Evolutionary conservation across 495 filamentous ascomycete genomes (phyloP), one percentile per base, ranked within the genome.

Genomic region (Neurospora hispaniola): DNA sequence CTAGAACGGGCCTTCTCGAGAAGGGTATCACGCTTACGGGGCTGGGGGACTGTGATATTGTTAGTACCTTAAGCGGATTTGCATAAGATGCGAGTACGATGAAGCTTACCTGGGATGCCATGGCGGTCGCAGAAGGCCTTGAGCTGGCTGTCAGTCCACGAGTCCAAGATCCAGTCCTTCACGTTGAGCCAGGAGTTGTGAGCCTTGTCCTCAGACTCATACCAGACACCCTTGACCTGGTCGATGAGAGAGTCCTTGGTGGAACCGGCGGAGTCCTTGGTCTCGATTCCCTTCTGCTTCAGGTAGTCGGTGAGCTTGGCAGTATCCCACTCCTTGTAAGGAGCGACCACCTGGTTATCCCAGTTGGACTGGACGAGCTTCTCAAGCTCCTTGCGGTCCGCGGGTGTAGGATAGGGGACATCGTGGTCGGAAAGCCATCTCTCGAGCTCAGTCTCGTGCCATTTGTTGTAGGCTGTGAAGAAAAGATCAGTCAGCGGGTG

Each of bases 401-500:
- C 90, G 18, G 92, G 90, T 6, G 87, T 89, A 38, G 93, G 91
- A 77, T 94, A 94, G 9, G 94, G 93, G 72, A 99, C 88, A 81
- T 96, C 88, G 83, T 99, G 89, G 77, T 99, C 96, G 35, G 92
- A 92, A 73, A 99, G 91, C 96, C 96, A 99, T 77, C 96, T 88
- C 85, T 99, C 95, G 12, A 99, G 88, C 85, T 99, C 96, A 8
- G 93, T 97, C 84, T 98, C 90, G 80, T 98, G 95, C 96, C 96
- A 99, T 80, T 95, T 98, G 85, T 98, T 97, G 87, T 98, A 99
- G 7, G 90, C 96, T 97, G 78, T 71, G 20, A 70, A 35, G 40
- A 38, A 69, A 40, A 66, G 62, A 35, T 16, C 5, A 5, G 42
- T 42, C 69, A 66, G 44, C 2, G 41, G 6, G 1, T 35, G 11